phyloP scores from a whole-genome alignment of 495 filamentous ascomycete genomes.

The Penicillium coffeae region DNA sequence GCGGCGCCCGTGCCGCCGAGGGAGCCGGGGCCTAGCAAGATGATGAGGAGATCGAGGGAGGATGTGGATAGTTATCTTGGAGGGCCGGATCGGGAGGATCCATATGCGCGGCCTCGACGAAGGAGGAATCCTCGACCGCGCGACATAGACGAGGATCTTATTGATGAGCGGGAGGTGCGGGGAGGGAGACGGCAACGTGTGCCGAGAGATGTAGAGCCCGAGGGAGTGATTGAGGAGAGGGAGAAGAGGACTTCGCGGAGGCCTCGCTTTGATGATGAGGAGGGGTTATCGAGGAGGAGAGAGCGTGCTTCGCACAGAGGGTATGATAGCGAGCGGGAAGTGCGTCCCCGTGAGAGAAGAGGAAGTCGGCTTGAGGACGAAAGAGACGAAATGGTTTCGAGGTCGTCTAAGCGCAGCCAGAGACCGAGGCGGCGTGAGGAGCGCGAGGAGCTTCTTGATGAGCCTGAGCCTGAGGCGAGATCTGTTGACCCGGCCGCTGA shows the following conservation, averaged over 20 bases:
- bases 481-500: background rate
- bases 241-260: constrained; percentile 11
- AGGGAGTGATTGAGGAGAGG: constrained; percentile 13
- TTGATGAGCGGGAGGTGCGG: constrained; percentile 2
- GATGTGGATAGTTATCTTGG: constrained; percentile 18
- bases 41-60: constrained; percentile 18
- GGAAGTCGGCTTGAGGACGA: constrained; percentile 17
- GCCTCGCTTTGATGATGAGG: constrained; percentile 23
- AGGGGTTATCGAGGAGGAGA: constrained; percentile 20
- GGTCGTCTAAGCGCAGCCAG: constrained; percentile 8
- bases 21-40: constrained; percentile 20
- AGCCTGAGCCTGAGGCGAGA: constrained; percentile 4
- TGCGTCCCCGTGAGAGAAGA: constrained; percentile 21
- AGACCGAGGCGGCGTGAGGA: constrained; percentile 9
- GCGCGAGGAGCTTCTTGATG: constrained; percentile 11
- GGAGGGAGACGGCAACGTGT: constrained; percentile 1
- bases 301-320: constrained; percentile 12
- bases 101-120: constrained; percentile 17
- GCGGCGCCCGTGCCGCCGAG: constrained; percentile 4
- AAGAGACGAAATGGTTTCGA: constrained; percentile 14
- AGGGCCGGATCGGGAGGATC: constrained; percentile 28
- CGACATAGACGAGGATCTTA: constrained; percentile 21
- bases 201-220: background rate
- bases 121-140: constrained; percentile 12
- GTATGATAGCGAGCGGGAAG: constrained; percentile 26